A percentile compares a stretch with the other conserved stretches of the same genome.
These are phyloP conservation scores for Tricladium varicosporioides DNA, from an alignment of 2,329 filamentous ascomycete species.

Conservation along the genomic window DNA sequence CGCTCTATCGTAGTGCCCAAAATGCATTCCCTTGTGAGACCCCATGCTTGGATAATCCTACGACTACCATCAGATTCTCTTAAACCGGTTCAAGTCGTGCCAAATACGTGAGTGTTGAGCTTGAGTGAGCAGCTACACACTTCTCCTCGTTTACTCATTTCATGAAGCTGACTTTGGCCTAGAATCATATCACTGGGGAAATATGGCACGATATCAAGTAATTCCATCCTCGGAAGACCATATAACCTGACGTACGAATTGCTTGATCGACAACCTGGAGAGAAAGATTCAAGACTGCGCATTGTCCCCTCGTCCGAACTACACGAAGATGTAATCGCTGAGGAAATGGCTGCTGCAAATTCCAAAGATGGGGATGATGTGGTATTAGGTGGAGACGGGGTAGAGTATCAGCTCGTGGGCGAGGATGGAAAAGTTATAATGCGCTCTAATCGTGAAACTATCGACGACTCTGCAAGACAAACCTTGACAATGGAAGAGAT, in stretches of 20 bases:
- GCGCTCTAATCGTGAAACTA: conserved; percentile 56
- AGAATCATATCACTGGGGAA: conserved; percentile 89
- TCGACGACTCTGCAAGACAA: conserved; percentile 67
- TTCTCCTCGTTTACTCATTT: conserved; percentile 3
- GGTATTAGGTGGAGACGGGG: conserved; percentile 41
- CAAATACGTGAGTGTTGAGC: conserved; percentile 53
- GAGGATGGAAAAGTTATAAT: conserved; percentile 50
- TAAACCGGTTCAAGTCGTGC: conserved; percentile 55
- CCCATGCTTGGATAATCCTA: conserved; percentile 59
- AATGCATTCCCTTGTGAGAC: conserved; percentile 44
- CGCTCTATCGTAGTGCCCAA: conserved; percentile 8
- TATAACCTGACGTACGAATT: conserved; percentile 92
- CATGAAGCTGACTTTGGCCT: conserved; percentile 21
- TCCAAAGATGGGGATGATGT: conserved; percentile 41
- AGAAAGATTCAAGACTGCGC: conserved; percentile 67
- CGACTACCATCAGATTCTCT: conserved; percentile 58
- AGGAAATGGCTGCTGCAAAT: conserved; percentile 46
- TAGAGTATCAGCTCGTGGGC: conserved; percentile 47
- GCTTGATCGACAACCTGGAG: conserved; percentile 64
- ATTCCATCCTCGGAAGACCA: conserved; percentile 86
- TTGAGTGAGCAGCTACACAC: conserved; percentile 23
- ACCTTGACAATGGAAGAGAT: conserved; percentile 71
- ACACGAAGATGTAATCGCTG: conserved; percentile 71
- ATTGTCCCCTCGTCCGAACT: conserved; percentile 79
- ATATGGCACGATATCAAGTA: conserved; percentile 86